Conservation (phyloP, 192 early-diverging fungal species). For the Backusella macrospora region DNA sequence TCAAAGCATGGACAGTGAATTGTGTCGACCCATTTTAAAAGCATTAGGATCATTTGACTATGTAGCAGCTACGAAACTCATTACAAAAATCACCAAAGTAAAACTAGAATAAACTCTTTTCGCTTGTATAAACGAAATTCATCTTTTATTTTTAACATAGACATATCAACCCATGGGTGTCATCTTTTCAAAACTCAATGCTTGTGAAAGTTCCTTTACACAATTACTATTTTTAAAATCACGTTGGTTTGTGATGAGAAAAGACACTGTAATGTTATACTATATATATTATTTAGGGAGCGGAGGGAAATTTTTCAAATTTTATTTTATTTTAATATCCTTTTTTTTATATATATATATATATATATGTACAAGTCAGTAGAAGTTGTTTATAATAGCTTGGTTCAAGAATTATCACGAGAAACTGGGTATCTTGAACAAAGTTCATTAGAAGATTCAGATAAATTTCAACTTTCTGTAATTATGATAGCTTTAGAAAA, state of each 20-base stretch:
- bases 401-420: conserved; percentile 19
- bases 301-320: neutral
- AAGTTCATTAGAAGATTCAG: neutral
- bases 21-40: conserved; percentile 20
- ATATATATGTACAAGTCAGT: conserved; percentile 1
- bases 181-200: conserved; percentile 31
- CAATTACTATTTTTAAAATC: conserved; percentile 37
- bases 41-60: conserved; percentile 57
- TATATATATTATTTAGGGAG: conserved; percentile 11
- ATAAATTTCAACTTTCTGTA: neutral
- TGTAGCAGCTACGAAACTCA: conserved; percentile 47
- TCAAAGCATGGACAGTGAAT: neutral
- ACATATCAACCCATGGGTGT: conserved; percentile 28
- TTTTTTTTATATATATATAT: neutral
- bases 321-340: too few species aligned
- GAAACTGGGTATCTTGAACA: conserved; percentile 8
- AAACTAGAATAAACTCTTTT: neutral
- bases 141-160: neutral
- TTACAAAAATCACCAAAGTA: conserved; percentile 45
- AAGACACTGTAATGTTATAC: conserved; percentile 34
- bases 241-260: conserved; percentile 36
- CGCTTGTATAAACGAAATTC: neutral
- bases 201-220: conserved; percentile 36
- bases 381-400: conserved; percentile 9
- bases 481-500: conserved; percentile 19